Base-by-base conservation (phyloP, 2,329 filamentous ascomycete genomes). In the Raffaelea deltoideospora region DNA sequence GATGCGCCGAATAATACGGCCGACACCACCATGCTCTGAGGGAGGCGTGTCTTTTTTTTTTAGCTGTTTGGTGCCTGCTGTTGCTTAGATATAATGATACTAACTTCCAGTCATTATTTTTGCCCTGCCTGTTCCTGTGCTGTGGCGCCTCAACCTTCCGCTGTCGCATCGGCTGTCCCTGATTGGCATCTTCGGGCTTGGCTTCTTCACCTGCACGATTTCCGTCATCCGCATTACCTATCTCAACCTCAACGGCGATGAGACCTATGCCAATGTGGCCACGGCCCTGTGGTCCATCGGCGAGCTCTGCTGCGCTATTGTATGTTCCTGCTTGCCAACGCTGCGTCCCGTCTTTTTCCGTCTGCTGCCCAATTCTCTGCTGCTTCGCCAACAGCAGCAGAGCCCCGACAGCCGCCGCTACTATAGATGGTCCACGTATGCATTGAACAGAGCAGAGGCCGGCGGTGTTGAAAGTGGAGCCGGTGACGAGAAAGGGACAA, bases 171-270 rank as follows among this genome's bases (percentile, higher is more conserved):
- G 39, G 11, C 31, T 43, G 14, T 41, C 39, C 11, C 46, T 60
- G 7, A 46, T 58, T 2, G 52, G 48, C 7, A 53, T 61, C 31
- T 60, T 60, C 36, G 52, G 53, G 34, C 45, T 59, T 4, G 55
- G 57, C 13, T 58, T 60, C 39, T 59, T 60, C 37, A 60, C 57
- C 0, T 59, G 54, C 38, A 50, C 54, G 11, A 59, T 61, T 34
- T 60, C 56, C 9, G 50, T 59, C 29, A 57, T 59, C 39, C 54
- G 58, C 15, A 52, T 60, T 31, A 50, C 53, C 21, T 60, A 53
- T 37, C 53, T 60, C 30, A 43, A 51, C 5, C 46, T 53, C 10
- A 51, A 50, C 18, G 42, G 48, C 9, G 57, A 60, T 38, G 48
- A 52, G 20, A 56, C 58, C 2, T 60, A 52, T 42, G 51, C 56